These are phyloP conservation scores for Zygosaccharomyces kombuchaensis DNA, from an alignment of 805 yeast genomes.

Conservation along the genomic window DNA sequence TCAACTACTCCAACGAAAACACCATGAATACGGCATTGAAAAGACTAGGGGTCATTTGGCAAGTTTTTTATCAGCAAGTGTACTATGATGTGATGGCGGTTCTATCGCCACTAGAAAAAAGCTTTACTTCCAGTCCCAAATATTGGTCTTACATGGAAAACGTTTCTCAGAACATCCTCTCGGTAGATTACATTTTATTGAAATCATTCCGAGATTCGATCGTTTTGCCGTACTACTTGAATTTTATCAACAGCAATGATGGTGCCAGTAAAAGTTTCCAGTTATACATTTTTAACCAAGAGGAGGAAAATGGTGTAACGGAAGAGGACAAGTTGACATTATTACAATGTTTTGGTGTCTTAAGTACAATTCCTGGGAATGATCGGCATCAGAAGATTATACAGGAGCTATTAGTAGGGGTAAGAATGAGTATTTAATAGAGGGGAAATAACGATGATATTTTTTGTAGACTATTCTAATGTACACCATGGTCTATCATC, in stretches of 20 bases:
- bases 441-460: neutral
- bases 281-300: constrained; percentile 33
- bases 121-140: constrained; percentile 21
- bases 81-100: constrained; percentile 58
- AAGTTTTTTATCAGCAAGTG: constrained; percentile 48
- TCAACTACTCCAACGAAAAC: constrained; percentile 32
- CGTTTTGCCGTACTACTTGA: constrained; percentile 49
- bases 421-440: constrained; percentile 33
- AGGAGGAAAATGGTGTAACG: constrained; percentile 41
- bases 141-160: constrained; percentile 29
- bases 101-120: constrained; percentile 48
- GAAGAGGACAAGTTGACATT: constrained; percentile 41
- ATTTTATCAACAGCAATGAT: constrained; percentile 33
- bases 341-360: constrained; percentile 58
- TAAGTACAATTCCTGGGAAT: constrained; percentile 48
- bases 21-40: constrained; percentile 35
- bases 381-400: constrained; percentile 56
- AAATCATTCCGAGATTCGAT: constrained; percentile 50
- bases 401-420: constrained; percentile 45
- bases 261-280: constrained; percentile 34
- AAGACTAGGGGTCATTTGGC: constrained; percentile 49
- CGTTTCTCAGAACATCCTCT: constrained; percentile 17
- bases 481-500: constrained; percentile 81
- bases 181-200: constrained; percentile 41
- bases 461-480: constrained; percentile 28